Conservation (phyloP, 192 early-diverging fungal genomes). For the Backusella sp. region DNA sequence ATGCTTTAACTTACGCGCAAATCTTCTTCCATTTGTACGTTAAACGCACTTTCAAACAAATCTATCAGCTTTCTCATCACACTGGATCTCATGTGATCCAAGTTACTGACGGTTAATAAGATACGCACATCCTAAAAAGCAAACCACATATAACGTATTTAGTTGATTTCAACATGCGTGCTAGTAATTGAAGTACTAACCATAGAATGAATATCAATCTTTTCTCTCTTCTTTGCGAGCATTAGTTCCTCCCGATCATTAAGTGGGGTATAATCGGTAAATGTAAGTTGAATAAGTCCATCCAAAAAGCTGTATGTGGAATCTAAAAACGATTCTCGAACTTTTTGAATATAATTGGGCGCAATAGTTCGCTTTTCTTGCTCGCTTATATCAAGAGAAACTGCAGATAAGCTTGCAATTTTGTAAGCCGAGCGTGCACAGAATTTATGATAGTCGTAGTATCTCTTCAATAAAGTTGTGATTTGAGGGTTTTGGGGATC, state of each 20-base stretch:
- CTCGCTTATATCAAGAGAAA: slow-evolving; percentile 37
- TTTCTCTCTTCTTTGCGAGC: slow-evolving; percentile 29
- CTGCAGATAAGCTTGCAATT: slow-evolving; percentile 49
- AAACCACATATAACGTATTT: background rate
- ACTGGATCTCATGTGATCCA: slow-evolving; percentile 66
- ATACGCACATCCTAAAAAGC: slow-evolving; percentile 58
- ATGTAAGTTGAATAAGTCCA: slow-evolving; percentile 70
- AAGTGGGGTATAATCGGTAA: slow-evolving; percentile 45
- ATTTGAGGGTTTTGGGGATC: slow-evolving; percentile 59
- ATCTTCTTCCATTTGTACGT: slow-evolving; percentile 55
- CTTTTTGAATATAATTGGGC: slow-evolving; percentile 54
- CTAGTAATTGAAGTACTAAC: slow-evolving; percentile 19
- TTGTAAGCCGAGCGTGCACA: slow-evolving; percentile 62
- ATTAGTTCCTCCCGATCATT: slow-evolving; percentile 28
- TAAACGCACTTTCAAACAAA: slow-evolving; percentile 71
- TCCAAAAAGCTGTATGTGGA: slow-evolving; percentile 78
- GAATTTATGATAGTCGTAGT: slow-evolving; percentile 68
- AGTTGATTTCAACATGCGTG: background rate
- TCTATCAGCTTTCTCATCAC: slow-evolving; percentile 76
- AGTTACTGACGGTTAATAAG: slow-evolving; percentile 84
- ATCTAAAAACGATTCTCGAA: slow-evolving; percentile 64
- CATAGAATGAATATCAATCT: slow-evolving; percentile 36
- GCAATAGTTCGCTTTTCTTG: slow-evolving; percentile 44
- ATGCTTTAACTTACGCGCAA: slow-evolving; percentile 45
- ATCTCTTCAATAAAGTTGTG: slow-evolving; percentile 62